Evolutionary conservation across 768 basidiomycete genomes (phyloP).

Genomic region (Boletus edulis): DNA sequence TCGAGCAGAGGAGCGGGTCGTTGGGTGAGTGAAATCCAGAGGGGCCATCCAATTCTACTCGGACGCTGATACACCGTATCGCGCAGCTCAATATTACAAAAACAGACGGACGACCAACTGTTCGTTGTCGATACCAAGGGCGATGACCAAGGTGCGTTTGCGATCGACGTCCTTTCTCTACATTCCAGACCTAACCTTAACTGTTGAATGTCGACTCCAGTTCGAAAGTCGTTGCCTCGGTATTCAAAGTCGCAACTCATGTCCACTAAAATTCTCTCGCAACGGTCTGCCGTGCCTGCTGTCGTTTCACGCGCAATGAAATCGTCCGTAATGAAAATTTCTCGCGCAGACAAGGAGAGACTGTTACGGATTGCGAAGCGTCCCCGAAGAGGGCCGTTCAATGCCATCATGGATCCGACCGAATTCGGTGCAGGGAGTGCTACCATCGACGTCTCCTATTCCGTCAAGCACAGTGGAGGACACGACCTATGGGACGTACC

Average conservation of each 20-base stretch:
- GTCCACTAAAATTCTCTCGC: slow-evolving; percentile 75
- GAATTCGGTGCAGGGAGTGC: slow-evolving; percentile 68
- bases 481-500: slow-evolving; percentile 61
- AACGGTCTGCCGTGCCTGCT: slow-evolving; percentile 87
- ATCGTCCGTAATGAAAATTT: slow-evolving; percentile 39
- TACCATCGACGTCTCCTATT: slow-evolving; percentile 60
- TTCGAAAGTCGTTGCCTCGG: slow-evolving; percentile 56
- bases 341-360: slow-evolving; percentile 68
- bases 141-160: slow-evolving; percentile 61
- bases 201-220: slow-evolving; percentile 30
- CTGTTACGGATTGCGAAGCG: slow-evolving; percentile 76
- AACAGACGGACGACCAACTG: slow-evolving; percentile 67
- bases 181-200: no score
- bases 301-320: slow-evolving; percentile 54
- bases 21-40: slow-evolving; percentile 52
- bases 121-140: slow-evolving; percentile 82
- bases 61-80: not conserved
- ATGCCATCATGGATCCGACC: slow-evolving; percentile 63
- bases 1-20: slow-evolving; percentile 76
- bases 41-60: not conserved
- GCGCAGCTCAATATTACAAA: slow-evolving; percentile 59
- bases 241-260: slow-evolving; percentile 54
- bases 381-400: slow-evolving; percentile 69
- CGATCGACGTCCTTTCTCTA: no score
- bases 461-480: slow-evolving; percentile 62